Evolutionary conservation across 2,329 filamentous ascomycete genomes (phyloP).

Genomic region (Neopestalotiopsis sp.): DNA sequence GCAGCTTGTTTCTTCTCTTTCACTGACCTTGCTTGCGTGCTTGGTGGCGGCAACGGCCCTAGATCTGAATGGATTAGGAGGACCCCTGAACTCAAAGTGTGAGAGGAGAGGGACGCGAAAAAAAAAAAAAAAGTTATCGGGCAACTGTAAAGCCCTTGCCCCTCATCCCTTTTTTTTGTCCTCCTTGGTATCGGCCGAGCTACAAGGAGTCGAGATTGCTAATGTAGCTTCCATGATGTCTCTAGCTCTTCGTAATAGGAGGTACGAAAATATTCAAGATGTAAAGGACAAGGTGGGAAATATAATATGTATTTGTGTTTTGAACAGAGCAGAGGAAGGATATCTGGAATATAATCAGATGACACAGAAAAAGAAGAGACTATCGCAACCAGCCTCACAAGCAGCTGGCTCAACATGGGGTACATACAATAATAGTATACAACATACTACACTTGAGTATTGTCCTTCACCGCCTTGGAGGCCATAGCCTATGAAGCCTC

Average conservation of each 20-base stretch:
- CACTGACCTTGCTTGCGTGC: background rate
- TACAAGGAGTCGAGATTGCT: no score
- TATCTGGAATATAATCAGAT: no score
- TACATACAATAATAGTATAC: background rate
- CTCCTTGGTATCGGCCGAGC: background rate
- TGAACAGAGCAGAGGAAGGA: no score
- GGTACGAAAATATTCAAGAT: no score
- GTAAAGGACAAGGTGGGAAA: no score
- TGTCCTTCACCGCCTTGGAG: background rate
- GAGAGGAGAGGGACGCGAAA: background rate
- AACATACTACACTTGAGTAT: background rate
- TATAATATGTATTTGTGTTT: no score
- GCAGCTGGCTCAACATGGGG: no score
- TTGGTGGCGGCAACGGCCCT: background rate
- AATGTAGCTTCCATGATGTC: no score
- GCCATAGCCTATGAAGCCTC: background rate
- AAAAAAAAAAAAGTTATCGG: background rate
- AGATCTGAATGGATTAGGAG: background rate
- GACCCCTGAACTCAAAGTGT: background rate
- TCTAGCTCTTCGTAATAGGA: no score
- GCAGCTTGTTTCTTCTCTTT: background rate
- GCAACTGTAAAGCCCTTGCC: background rate
- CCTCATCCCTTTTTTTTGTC: slow-evolving; percentile 10
- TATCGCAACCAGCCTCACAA: no score
- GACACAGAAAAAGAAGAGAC: no score